Evolutionary conservation across 768 basidiomycete species (phyloP), one percentile per base, ranked within the genome.

Genomic region (Bullera alba): DNA sequence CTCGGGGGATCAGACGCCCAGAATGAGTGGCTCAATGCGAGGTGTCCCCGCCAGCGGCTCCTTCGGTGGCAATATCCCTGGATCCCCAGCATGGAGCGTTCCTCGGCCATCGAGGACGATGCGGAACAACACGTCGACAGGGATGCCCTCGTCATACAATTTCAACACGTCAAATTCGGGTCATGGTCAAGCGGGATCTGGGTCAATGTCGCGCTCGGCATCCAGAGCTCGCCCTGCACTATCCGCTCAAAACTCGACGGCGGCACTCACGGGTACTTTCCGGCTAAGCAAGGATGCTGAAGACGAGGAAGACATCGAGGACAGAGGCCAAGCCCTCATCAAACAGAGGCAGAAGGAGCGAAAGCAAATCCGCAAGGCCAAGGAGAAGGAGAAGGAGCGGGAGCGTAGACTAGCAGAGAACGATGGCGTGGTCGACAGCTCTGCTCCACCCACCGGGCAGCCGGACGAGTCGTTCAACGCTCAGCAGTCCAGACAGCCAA

Each of bases 301-400:
- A 12, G 75, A 75, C 42, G 75, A 72, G 45, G 65, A 71, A 21
- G 48, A 56, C 34, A 58, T 61, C 3, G 53, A 57, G 17, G 76
- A 77, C 56, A 53, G 75, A 19, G 76, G 76, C 3, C 74, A 73
- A 35, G 70, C 71, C 48, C 72, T 77, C n/a, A 71, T 77, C 42
- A 54, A 70, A 43, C 54, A 67, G 38, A 52, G 76, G 26, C 70
- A 71, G 59, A 64, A 60, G 35, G 75, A 75, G 47, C 42, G 75
- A 12, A 58, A 60, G 49, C 52, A 60, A 49, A 55, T 55, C 5
- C 49, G 61, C 27, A 60, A 56, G 21, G 52, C 55, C 45, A 64
- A 68, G 53, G 59, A 64, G 50, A 64, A 68, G 53, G 59, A 64
- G 50, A 55, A 50, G 56, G 51, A 55, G 54, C 49, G 48, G 30